Evolutionary conservation across 306 rosid species (phyloP).

Genomic region (Vicia villosa): DNA sequence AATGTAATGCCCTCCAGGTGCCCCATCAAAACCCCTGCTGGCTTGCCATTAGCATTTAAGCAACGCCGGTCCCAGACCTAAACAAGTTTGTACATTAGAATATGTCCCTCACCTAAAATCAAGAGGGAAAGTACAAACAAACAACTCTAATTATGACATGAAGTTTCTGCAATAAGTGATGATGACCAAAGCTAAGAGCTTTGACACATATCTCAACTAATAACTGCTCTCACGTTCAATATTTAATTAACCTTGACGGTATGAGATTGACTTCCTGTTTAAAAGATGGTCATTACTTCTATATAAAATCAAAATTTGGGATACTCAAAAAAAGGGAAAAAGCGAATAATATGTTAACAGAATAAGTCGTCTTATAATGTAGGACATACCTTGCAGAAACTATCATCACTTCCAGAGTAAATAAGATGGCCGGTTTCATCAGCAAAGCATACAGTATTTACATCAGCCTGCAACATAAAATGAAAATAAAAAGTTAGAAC

Average conservation of each 20-base stretch:
- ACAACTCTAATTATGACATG: conserved; percentile 3
- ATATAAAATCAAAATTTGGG: conserved; percentile 13
- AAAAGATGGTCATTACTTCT: conserved; percentile 24
- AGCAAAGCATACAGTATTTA: conserved; percentile 92
- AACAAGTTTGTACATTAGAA: conserved; percentile 33
- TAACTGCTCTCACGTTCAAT: conserved; percentile 17
- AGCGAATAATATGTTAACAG: conserved; percentile 11
- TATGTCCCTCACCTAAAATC: not conserved
- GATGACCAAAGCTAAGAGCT: conserved; percentile 16
- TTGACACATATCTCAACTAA: conserved; percentile 17
- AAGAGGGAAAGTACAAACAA: not conserved
- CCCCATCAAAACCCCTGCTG: conserved; percentile 83
- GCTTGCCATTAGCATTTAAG: conserved; percentile 56
- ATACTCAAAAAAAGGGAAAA: conserved; percentile 16
- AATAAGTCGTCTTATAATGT: conserved; percentile 17
- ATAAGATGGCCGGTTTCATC: conserved; percentile 93
- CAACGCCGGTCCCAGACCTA: conserved; percentile 99
- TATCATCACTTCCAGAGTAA: conserved; percentile 98
- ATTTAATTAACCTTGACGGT: conserved; percentile 11
- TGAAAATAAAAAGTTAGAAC: conserved; percentile 37
- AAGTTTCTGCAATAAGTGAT: conserved; percentile 6
- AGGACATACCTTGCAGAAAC: conserved; percentile 78
- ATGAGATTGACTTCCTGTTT: conserved; percentile 19
- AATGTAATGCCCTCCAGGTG: conserved; percentile 90
- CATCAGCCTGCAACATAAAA: conserved; percentile 71